Base-by-base conservation (phyloP, 306 rosid species). In the Alnus rubra region DNA sequence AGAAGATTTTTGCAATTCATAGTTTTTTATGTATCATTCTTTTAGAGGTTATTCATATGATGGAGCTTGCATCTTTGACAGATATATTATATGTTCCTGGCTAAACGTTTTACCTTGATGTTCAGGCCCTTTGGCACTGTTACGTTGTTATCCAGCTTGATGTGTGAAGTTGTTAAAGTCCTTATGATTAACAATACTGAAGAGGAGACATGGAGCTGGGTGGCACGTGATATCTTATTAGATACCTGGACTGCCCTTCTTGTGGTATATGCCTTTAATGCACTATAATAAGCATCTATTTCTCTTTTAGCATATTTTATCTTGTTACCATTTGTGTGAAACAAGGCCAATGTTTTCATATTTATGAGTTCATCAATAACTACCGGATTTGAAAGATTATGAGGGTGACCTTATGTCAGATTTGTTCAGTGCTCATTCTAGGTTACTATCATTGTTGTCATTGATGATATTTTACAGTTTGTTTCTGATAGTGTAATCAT, bases 181-280 rank as follows among this genome's bases (percentile, higher is more conserved):
- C 90, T 89, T 76, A 80, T 84, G 90, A 84, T 87, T 83, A 83
- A 77, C 70, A 79, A 82, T 87, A 82, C 88, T 15, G 97, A 91
- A 45, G 97, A 94, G 80, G 97, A 88, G 86, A 88, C 88, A 14
- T 94, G 98, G 98, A 91, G 97, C 75, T 92, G 94, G 94, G 93
- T 87, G 85, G 97, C 98, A 69, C 98, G 98, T 42, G 98, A 94
- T 84, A 80, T 88, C 72, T 83, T 94, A 78, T 82, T 94, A 78
- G 98, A 94, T 82, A 86, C 92, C 45, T 94, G 98, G 98, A 85
- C 94, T 56, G 90, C 93, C 78, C 88, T 92, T 81, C 95, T 94
- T 39, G 85, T 67, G 94, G 97, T 94, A 92, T 92, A 90, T 78
- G 14, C 62, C 23, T 77, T 78, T 67, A 74, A 72, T 60, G 44